A percentile compares a stretch with the other conserved stretches of the same genome.
These are phyloP conservation scores for Clitopilus passeckerianus DNA, from an alignment of 768 basidiomycete species.

Conservation along the genomic window DNA sequence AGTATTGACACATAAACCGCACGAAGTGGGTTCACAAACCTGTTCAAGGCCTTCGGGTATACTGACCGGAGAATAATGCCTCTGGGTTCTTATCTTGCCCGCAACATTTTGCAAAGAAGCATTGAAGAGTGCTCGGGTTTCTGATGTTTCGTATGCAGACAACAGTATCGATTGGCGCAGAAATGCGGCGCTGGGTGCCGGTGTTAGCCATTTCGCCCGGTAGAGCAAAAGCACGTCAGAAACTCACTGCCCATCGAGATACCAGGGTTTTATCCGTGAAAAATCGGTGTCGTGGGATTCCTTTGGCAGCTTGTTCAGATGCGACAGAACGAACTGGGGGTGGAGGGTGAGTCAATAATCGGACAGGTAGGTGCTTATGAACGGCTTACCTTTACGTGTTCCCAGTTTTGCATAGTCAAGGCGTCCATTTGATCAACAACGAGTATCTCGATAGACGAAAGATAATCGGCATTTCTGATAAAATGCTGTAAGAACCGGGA, in stretches of 20 bases:
- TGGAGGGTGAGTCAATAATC: not conserved
- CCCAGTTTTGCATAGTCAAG: slow-evolving; percentile 98
- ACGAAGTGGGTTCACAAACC: slow-evolving; percentile 26
- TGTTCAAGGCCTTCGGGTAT: slow-evolving; percentile 85
- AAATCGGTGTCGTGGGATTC: slow-evolving; percentile 94
- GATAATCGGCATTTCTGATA: slow-evolving; percentile 78
- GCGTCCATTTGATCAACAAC: slow-evolving; percentile 93
- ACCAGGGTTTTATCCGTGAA: slow-evolving; percentile 97
- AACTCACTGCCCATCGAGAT: slow-evolving; percentile 87
- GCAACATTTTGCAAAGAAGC: slow-evolving; percentile 73
- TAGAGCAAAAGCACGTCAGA: not conserved
- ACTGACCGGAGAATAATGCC: slow-evolving; percentile 64
- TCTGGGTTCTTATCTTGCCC: slow-evolving; percentile 74
- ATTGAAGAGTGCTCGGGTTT: slow-evolving; percentile 78
- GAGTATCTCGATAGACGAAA: slow-evolving; percentile 89
- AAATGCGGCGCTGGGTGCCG: slow-evolving; percentile 58
- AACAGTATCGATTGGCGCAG: slow-evolving; percentile 88
- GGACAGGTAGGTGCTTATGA: not conserved
- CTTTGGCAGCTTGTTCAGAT: slow-evolving; percentile 86
- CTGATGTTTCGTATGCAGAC: slow-evolving; percentile 86
- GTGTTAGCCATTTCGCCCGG: not conserved
- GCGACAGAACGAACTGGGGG: slow-evolving; percentile 73
- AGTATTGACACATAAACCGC: not conserved
- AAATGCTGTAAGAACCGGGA: not conserved
- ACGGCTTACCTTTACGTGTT: slow-evolving; percentile 78